Evolutionary conservation across 768 basidiomycete species (phyloP).

Genomic region (Megacollybia marginata): DNA sequence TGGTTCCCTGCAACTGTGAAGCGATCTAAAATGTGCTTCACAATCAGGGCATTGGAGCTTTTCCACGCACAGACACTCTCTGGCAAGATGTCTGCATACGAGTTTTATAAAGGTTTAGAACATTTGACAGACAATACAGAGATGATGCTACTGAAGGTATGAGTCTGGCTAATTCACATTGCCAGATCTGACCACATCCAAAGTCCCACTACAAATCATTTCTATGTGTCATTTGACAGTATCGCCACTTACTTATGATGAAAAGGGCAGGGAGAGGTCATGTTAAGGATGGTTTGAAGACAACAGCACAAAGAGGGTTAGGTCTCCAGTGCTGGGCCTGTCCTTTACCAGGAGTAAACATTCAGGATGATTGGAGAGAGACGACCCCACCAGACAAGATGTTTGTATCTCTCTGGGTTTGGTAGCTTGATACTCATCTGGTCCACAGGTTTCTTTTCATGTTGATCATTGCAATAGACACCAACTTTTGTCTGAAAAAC

Average conservation of each 20-base stretch:
- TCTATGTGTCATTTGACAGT: neutral
- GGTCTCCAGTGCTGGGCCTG: neutral
- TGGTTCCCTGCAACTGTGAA: constrained; percentile 1
- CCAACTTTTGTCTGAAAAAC: constrained; percentile 5
- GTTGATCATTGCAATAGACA: neutral
- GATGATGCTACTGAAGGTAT: too few relatives aligned
- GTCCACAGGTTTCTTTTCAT: neutral
- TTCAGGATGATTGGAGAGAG: too few relatives aligned
- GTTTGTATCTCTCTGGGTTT: constrained; percentile 1
- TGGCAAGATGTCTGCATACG: too few relatives aligned
- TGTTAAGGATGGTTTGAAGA: too few relatives aligned
- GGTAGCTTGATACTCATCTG: neutral
- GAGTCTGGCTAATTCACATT: too few relatives aligned
- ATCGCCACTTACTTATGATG: neutral
- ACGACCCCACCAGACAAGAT: neutral
- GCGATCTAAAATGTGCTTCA: too few relatives aligned
- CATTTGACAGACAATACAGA: too few relatives aligned
- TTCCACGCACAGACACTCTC: too few relatives aligned
- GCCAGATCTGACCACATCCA: neutral
- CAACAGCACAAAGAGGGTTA: neutral
- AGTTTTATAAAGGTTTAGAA: too few relatives aligned
- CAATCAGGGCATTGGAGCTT: too few relatives aligned
- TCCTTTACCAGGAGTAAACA: too few relatives aligned
- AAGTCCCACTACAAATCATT: neutral
- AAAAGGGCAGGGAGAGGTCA: too few relatives aligned